Conservation (phyloP, 2,329 filamentous ascomycete genomes). For the Fusarium vanettenii region DNA sequence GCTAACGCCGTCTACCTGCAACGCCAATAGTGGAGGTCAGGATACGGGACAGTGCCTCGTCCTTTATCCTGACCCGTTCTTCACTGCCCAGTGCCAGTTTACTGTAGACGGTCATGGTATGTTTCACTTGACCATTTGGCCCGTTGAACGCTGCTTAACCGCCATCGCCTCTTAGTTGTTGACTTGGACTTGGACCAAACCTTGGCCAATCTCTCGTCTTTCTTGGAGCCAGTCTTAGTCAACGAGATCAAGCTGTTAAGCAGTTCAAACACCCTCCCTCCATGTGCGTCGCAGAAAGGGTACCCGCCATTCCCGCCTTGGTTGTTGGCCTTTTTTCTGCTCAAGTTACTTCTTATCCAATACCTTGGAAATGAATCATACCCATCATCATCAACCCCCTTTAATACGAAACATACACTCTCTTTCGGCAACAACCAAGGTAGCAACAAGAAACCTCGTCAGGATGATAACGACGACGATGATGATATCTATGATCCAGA, state of each 20-base stretch:
- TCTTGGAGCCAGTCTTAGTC: neutral
- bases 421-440: neutral
- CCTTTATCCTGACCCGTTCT: neutral
- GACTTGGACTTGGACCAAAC: neutral
- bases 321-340: neutral
- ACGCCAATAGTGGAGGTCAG: neutral
- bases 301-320: neutral
- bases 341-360: neutral
- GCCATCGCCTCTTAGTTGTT: neutral
- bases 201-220: neutral
- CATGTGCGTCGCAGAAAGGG: neutral
- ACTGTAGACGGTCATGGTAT: neutral
- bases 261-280: neutral
- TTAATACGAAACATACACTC: neutral
- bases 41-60: neutral
- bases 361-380: neutral
- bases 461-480: neutral
- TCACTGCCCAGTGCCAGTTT: neutral
- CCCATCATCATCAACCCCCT: neutral
- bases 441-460: neutral
- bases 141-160: neutral
- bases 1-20: neutral
- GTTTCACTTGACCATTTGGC: neutral
- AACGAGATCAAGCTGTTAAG: neutral
- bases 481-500: neutral